These are phyloP conservation scores for Leccinum solheimii DNA, from an alignment of 1,284 basidiomycete genomes.

Conservation along the genomic window DNA sequence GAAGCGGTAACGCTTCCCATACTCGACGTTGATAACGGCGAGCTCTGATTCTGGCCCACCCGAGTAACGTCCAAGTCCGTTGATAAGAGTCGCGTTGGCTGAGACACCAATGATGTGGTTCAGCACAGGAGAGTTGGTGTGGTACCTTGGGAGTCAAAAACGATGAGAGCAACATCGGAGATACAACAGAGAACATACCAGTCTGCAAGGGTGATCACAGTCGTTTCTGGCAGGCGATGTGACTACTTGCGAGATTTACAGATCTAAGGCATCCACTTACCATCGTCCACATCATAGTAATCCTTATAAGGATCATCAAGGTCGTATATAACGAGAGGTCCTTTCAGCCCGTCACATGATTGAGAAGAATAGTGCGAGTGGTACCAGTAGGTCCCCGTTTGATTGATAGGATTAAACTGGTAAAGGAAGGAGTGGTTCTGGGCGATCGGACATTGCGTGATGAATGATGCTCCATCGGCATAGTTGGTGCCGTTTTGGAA, in stretches of 20 bases:
- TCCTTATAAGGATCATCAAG: constrained; percentile 33
- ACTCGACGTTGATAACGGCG: constrained; percentile 34
- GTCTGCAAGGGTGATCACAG: constrained; percentile 32
- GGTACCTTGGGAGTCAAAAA: constrained; percentile 37
- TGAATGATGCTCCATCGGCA: constrained; percentile 29
- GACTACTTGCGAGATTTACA: background rate
- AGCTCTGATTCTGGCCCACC: constrained; percentile 33
- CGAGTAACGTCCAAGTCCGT: constrained; percentile 46
- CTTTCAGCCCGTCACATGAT: constrained; percentile 30
- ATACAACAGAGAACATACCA: constrained; percentile 17
- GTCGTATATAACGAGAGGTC: constrained; percentile 36
- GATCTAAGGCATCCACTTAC: constrained; percentile 23
- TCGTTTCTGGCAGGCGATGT: constrained; percentile 22
- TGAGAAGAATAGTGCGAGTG: constrained; percentile 46
- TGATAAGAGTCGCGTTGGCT: constrained; percentile 41
- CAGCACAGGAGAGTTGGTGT: constrained; percentile 20
- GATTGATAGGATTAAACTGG: constrained; percentile 32
- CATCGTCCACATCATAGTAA: constrained; percentile 38
- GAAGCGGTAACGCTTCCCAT: constrained; percentile 41
- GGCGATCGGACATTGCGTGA: constrained; percentile 49
- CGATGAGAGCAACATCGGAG: background rate
- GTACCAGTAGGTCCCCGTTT: constrained; percentile 46
- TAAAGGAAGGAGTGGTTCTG: constrained; percentile 41
- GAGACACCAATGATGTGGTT: constrained; percentile 20
- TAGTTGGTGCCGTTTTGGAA: constrained; percentile 30